Evolutionary conservation across 2,329 filamentous ascomycete genomes (phyloP).

Genomic region (Rhytidhysteron rufulum): DNA sequence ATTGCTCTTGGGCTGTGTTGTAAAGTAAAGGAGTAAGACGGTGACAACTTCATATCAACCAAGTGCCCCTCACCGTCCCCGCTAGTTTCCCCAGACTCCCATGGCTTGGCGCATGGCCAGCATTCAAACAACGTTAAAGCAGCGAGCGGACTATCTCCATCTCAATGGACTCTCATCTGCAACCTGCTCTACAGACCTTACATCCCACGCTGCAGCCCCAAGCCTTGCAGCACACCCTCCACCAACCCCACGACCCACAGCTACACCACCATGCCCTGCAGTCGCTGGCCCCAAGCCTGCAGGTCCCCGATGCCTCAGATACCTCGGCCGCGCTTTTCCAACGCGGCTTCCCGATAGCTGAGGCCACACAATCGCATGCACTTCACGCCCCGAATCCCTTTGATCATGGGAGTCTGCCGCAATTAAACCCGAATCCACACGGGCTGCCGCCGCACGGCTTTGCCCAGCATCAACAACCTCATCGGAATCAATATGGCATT

Average conservation of each 20-base stretch:
- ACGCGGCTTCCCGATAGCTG: conserved; percentile 17
- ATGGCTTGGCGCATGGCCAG: too few species aligned
- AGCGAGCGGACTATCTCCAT: conserved; percentile 8
- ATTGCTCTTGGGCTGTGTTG: too few species aligned
- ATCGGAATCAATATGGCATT: conserved; percentile 21
- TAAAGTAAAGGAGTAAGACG: too few species aligned
- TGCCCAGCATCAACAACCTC: conserved; percentile 12
- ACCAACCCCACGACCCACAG: conserved; percentile 23
- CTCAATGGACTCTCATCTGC: neutral
- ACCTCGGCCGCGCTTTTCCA: conserved; percentile 21
- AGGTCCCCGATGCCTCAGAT: conserved; percentile 39
- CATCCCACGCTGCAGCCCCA: conserved; percentile 23
- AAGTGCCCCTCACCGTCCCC: too few species aligned
- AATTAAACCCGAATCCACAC: conserved; percentile 17
- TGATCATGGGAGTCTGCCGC: conserved; percentile 27
- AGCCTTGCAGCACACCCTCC: conserved; percentile 23
- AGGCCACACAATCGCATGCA: conserved; percentile 17
- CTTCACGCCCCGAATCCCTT: conserved; percentile 28
- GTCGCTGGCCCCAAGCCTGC: conserved; percentile 34
- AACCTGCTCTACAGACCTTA: conserved; percentile 15
- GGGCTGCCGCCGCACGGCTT: conserved; percentile 17
- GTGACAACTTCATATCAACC: too few species aligned
- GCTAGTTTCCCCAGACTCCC: too few species aligned
- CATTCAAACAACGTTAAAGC: conserved; percentile 25
- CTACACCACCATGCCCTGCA: conserved; percentile 18